These are phyloP conservation scores for Solanum acaule DNA, from an alignment of 257 asterid genomes.

Conservation along the genomic window DNA sequence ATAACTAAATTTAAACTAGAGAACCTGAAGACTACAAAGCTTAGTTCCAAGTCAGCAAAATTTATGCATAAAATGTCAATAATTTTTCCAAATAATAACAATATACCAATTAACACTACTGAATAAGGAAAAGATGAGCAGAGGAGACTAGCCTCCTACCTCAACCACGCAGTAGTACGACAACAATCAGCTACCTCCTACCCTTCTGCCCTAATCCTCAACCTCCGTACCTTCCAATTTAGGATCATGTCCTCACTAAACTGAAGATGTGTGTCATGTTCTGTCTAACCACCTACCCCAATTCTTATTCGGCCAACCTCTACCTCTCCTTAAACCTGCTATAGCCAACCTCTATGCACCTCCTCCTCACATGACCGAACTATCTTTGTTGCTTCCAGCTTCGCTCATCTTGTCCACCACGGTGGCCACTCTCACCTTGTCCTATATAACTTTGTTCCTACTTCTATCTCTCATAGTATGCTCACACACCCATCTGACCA, in stretches of 20 bases:
- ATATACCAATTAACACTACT: not conserved
- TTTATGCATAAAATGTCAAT: not conserved
- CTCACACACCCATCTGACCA: not conserved
- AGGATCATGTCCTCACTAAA: not conserved
- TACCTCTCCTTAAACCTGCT: not conserved
- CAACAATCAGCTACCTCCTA: not conserved
- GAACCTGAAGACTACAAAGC: not conserved
- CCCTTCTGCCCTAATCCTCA: not conserved
- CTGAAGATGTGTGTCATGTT: not conserved
- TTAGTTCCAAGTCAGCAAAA: not conserved
- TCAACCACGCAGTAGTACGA: not conserved
- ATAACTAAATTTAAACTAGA: not conserved
- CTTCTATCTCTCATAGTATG: not conserved
- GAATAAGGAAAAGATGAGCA: not conserved
- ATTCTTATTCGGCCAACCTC: not conserved
- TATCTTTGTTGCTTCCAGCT: not conserved
- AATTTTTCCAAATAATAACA: not conserved
- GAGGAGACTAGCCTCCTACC: not conserved
- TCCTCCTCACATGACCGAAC: not conserved
- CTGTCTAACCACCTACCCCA: not conserved
- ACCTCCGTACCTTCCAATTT: not conserved
- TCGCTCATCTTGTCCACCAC: not conserved
- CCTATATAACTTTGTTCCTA: not conserved
- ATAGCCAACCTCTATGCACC: not conserved
- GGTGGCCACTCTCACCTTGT: not conserved